Base-by-base conservation (phyloP, 83 land plant genomes). In the Picea abies region DNA sequence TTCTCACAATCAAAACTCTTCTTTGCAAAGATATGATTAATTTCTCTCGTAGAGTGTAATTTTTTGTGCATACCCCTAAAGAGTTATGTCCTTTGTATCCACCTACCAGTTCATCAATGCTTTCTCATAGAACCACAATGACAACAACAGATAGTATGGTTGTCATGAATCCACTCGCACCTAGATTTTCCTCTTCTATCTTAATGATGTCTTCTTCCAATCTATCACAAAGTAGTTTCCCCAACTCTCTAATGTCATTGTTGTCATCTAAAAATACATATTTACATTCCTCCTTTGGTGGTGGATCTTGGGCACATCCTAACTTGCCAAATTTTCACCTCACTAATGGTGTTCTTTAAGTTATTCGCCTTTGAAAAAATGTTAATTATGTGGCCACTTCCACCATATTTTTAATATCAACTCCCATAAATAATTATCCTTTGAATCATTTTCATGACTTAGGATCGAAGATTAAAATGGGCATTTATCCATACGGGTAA, bases 41-140 rank as follows among this genome's bases (percentile, higher is more conserved):
- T 58, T 92, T 89, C 83, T 62, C 78, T 44, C 75, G 92, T 16
- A 85, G 90, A 76, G 92, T 92, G n/a, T 88, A 90, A 73, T 92
- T 92, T 83, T 88, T 90, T 67, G 93, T 90, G 12, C 93, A 92
- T 68, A 88, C 84, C 8, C 49, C 84, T 69, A 88, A 87, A 60
- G 91, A 92, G 76, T 84, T 90, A 25, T 81, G 94, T 23, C 87
- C 90, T 4, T 71, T 87, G 81, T 87, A 82, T 81, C 39, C 82
- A 14, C 89, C 88, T 2, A 83, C 84, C 20, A 84, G 88, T 7
- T 91, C 89, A 32, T 2, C 86, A 12, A 26, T 84, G 1, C 65
- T 85, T 22, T 81, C 86, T 17, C 84, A 87, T 4, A 85, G 87
- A 37, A 37, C 86, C 56, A 23, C 20, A 9, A n/a, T 23, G 25